phyloP scores from a whole-genome alignment of 108 stramenopile genomes.

The Nitzschia inconspicua region DNA sequence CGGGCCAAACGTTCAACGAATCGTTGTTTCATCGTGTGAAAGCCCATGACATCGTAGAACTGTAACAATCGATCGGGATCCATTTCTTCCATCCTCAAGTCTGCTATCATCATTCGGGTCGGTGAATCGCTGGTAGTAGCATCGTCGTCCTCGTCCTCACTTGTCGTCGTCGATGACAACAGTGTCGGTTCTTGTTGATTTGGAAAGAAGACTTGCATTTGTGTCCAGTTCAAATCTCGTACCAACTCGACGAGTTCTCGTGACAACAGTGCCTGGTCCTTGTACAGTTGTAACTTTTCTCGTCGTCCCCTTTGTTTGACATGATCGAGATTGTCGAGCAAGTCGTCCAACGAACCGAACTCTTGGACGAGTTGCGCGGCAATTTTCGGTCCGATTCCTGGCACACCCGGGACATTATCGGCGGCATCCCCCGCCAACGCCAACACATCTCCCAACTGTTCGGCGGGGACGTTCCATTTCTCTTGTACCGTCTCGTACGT shows the following conservation, averaged over 20 bases:
- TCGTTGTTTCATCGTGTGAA: constrained; percentile 36
- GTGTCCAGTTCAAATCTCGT: constrained; percentile 30
- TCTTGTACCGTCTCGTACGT: constrained; percentile 62
- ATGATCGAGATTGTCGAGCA: constrained; percentile 47
- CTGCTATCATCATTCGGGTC: constrained; percentile 11
- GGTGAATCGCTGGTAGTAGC: background rate
- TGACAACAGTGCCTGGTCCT: constrained; percentile 53
- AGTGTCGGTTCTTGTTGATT: background rate
- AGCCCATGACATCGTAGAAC: constrained; percentile 68
- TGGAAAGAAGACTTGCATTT: constrained; percentile 18
- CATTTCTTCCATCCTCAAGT: constrained; percentile 47
- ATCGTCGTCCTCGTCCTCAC: constrained; percentile 1
- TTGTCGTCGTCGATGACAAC: background rate
- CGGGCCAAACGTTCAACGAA: constrained; percentile 30
- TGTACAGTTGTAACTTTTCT: constrained; percentile 50
- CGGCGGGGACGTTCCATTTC: constrained; percentile 74
- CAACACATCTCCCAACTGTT: constrained; percentile 74
- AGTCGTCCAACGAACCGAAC: constrained; percentile 54
- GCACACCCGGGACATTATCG: constrained; percentile 86
- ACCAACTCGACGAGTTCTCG: constrained; percentile 42
- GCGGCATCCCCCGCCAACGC: constrained; percentile 85
- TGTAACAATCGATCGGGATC: constrained; percentile 43
- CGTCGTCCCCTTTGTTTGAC: constrained; percentile 66
- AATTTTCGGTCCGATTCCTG: constrained; percentile 88
- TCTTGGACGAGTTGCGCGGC: constrained; percentile 70